Conservation (phyloP, 139 green algal genomes). For the Chlamydomonas schloesseri region DNA sequence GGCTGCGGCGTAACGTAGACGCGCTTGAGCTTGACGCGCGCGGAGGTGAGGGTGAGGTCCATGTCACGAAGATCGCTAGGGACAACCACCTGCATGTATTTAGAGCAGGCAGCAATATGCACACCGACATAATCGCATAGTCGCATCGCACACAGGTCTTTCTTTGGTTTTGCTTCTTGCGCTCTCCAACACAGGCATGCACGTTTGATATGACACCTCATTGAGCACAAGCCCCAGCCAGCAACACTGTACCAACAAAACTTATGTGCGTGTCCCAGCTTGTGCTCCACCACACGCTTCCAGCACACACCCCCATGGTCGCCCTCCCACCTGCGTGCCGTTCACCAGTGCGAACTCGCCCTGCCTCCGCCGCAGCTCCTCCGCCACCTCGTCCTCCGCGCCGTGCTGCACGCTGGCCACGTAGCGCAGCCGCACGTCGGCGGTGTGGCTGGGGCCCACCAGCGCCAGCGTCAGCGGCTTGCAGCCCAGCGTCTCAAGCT, state of each 20-base stretch:
- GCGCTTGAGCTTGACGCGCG: conserved; percentile 40
- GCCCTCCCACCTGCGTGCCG: background rate
- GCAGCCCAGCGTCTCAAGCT: conserved; percentile 43
- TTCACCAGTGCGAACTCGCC: conserved; percentile 28
- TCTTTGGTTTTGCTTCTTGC: too few species aligned
- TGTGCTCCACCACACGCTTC: too few species aligned
- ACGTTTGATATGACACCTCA: background rate
- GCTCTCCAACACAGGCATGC: too few species aligned
- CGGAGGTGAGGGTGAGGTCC: conserved; percentile 41
- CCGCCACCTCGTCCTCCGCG: conserved; percentile 18
- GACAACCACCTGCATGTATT: background rate
- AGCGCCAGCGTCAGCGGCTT: conserved; percentile 27
- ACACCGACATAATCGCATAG: too few species aligned
- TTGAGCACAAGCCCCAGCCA: too few species aligned
- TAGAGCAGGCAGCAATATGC: too few species aligned
- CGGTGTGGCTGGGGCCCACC: background rate
- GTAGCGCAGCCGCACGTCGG: conserved; percentile 18
- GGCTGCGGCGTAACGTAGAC: conserved; percentile 1
- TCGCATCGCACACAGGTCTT: too few species aligned
- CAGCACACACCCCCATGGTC: too few species aligned
- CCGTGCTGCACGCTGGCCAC: conserved; percentile 19
- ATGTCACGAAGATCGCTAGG: conserved; percentile 1
- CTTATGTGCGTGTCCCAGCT: too few species aligned
- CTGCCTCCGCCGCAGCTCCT: conserved; percentile 13
- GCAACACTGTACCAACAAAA: too few species aligned